Evolutionary conservation across 2,329 filamentous ascomycete genomes (phyloP), one percentile per base, ranked within the genome.

Genomic region (Aureobasidium vineae): DNA sequence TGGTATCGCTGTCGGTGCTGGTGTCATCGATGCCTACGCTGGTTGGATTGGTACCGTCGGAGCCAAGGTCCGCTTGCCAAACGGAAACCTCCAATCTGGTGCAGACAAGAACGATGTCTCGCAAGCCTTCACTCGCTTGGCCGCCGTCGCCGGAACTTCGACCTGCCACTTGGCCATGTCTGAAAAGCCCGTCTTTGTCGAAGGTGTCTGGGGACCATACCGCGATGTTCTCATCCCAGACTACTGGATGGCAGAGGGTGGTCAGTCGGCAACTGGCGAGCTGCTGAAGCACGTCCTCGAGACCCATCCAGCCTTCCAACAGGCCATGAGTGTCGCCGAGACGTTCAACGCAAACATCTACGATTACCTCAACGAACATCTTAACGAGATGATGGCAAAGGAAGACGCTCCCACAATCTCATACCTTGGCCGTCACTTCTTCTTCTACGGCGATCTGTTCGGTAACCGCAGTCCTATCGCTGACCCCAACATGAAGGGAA

Each of bases 1-100:
- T 23, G 94, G 93, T 45, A 95, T 97, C 71, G 92, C 95, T 21
- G 90, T 99, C 65, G 95, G 95, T 64, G 96, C 92, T 74, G 93
- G 93, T 77, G 95, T 99, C 70, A 99, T 99, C 74, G 95, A 99
- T 77, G 95, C 95, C 21, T 99, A 99, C 74, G 95, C 95, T 68
- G 95, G 95, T 70, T 99, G 95, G 95, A 95, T 99, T 71, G 95
- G 95, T 68, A 98, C 95, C 1, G 95, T 99, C n/a, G 95, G 95
- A 67, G 94, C 95, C 68, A 97, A 97, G 78, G 91, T 97, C 72
- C 85, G 92, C 70, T 85, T 96, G 19, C 83, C 84, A 47, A 80
- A 83, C 66, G 86, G 90, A 66, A 88, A 89, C 75, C 82, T 85
- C 68, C 84, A 84, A 41, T 83, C 84, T 5, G 84, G 90, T 1